Percentiles rank a stretch among this genome's conserved stretches.
Conservation (phyloP, 2,329 filamentous ascomycete species). For the Juglanconis sp. region DNA sequence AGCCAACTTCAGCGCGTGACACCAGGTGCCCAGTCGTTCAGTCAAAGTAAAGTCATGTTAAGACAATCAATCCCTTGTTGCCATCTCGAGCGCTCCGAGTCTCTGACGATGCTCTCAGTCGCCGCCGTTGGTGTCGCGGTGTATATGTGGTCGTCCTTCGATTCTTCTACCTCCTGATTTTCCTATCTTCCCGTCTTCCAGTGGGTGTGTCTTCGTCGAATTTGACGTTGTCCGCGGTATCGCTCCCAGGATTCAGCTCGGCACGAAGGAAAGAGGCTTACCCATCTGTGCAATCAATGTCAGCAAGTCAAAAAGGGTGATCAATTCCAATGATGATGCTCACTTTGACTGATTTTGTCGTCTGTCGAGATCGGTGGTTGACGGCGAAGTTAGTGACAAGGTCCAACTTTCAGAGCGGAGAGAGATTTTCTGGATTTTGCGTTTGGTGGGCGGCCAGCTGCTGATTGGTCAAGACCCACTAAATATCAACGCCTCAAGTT, state of each 20-base stretch:
- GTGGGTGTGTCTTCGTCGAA: slow-evolving; percentile 5
- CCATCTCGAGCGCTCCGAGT: neutral
- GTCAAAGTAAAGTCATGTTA: neutral
- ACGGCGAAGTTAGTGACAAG: slow-evolving; percentile 4
- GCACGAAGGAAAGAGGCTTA: slow-evolving; percentile 41
- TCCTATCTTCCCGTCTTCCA: neutral
- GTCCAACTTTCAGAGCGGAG: slow-evolving; percentile 6
- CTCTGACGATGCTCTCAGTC: neutral
- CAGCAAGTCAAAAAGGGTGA: slow-evolving; percentile 29
- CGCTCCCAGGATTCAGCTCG: slow-evolving; percentile 15
- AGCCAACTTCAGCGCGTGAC: too few species aligned
- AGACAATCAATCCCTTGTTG: neutral
- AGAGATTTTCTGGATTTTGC: slow-evolving; percentile 14
- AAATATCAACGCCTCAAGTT: too few species aligned
- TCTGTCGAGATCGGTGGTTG: slow-evolving; percentile 23
- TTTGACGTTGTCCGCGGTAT: slow-evolving; percentile 7
- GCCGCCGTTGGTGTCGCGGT: neutral
- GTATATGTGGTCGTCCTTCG: neutral
- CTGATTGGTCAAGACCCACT: slow-evolving; percentile 15
- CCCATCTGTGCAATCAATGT: slow-evolving; percentile 51
- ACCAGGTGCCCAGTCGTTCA: too few species aligned
- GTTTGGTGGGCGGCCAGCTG: slow-evolving; percentile 5
- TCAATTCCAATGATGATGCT: slow-evolving; percentile 1
- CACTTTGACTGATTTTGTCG: slow-evolving; percentile 29
- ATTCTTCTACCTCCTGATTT: neutral